Evolutionary conservation across 768 basidiomycete species (phyloP).

Genomic region (Nidularia pulvinata): DNA sequence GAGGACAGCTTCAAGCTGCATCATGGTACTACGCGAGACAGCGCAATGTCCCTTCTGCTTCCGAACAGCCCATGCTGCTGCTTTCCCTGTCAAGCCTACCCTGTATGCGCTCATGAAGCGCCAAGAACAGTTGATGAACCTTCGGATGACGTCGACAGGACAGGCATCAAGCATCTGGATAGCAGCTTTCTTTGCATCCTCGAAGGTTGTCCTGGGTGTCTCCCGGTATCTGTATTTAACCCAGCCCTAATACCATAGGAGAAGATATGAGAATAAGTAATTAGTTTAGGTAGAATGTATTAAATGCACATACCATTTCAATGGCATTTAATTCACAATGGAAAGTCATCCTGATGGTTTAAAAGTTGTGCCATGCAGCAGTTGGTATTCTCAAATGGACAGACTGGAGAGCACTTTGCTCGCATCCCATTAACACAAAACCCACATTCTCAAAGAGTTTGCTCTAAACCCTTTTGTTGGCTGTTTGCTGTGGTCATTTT

Average conservation of each 20-base stretch:
- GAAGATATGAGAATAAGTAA: constrained; percentile 3
- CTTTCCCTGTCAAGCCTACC: constrained; percentile 27
- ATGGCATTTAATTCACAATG: constrained; percentile 32
- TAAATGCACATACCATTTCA: constrained; percentile 21
- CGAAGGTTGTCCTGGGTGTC: constrained; percentile 21
- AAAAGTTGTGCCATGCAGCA: constrained; percentile 25
- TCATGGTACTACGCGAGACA: constrained; percentile 23
- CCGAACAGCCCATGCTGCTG: constrained; percentile 32
- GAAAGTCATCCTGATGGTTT: constrained; percentile 17
- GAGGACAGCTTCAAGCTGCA: constrained; percentile 25
- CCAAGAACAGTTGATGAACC: constrained; percentile 31
- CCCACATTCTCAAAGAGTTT: constrained; percentile 25
- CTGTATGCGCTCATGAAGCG: constrained; percentile 30
- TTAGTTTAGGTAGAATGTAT: background rate
- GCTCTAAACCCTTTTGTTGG: constrained; percentile 20
- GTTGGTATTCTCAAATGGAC: constrained; percentile 19
- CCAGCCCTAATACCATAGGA: constrained; percentile 39
- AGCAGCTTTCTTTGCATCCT: constrained; percentile 19
- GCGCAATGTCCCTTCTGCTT: constrained; percentile 29
- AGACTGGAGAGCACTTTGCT: constrained; percentile 27
- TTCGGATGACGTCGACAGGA: constrained; percentile 25
- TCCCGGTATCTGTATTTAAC: constrained; percentile 30
- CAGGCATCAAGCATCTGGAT: constrained; percentile 24
- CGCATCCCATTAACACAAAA: constrained; percentile 25
- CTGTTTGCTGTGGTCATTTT: constrained; percentile 23